Base-by-base conservation (phyloP, 768 basidiomycete species). In the Suillus ampliporus region DNA sequence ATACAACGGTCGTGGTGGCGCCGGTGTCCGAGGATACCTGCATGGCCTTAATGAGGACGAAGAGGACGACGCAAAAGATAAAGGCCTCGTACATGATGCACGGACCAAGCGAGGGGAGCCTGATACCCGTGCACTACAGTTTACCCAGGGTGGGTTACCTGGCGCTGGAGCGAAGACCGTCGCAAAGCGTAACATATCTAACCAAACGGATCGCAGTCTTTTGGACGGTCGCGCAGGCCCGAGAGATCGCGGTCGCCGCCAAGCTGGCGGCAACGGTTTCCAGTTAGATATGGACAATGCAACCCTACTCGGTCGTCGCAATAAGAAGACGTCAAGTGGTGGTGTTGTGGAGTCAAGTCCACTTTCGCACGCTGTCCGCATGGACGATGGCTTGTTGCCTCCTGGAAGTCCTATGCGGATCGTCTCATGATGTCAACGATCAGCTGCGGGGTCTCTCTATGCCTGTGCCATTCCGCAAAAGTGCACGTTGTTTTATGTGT, bases 31-130 rank as follows among this genome's bases (percentile, higher is more conserved):
- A 57, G 92, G 92, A 5, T 93, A 91, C 80, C 78, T 98, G 23
- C 83, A 83, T 10, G 94, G 91, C 6, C 83, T 99, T 66, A 97
- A 99, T 74, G 97, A 99, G 71, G 95, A 95, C 59, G 95, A 96
- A 61, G 97, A 98, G 72, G 84, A 84, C 15, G 77, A 69, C 9
- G 80, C 78, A 28, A 89, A 86, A 23, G 82, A 78, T 15, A 80
- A 79, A 17, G 77, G 75, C 11, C 72, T 82, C 21, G 72, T 90
- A 15, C 83, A 86, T n/a, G 82, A 85, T 23, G 83, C 81, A 35
- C 71, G 74, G 56, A 73, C 76, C 15, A 59, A 79, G 79, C 56
- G 78, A 72, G 60, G 81, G 71, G 61, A 83, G 76, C 52, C 38
- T n/a, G 66, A 63, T 17, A 65, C 60, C 9, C 65, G 57, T 6